Evolutionary conservation across 2,329 filamentous ascomycete genomes (phyloP), one percentile per base, ranked within the genome.

Genomic region (Venturia effusa): DNA sequence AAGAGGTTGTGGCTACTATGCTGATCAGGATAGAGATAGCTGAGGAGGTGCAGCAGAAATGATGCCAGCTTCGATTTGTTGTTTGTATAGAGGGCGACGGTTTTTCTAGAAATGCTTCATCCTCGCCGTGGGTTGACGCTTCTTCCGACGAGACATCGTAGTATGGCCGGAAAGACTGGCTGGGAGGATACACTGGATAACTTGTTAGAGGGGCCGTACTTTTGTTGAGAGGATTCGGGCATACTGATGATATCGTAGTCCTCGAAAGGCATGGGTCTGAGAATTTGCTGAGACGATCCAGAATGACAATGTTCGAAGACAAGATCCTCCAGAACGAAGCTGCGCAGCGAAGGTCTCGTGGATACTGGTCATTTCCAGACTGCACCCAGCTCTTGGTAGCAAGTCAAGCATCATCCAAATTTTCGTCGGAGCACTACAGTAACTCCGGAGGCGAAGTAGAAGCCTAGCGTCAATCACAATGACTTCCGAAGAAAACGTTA

Each of bases 31-130:
- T 43, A 10, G 62, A 60, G 24, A 51, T 32, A 1, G 27, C 11
- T 30, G 62, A 45, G 15, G 57, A 4, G 61, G 6, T 48, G 55
- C 62, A 30, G 30, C 24, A 34, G 27, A 17, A 37, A 15, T 34
- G 32, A 19, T 37, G 59, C 37, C 37, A 60, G 4, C n/a, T 27
- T 40, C 15, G n/a, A 2, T 22, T 27, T 41, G 41, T 19, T 37
- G 59, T 15, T 41, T 6, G 22, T 57, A 1, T 32, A 17, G 19
- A 22, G 13, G 37, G 27, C 3, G 11, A n/a, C 4, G 54, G 7
- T 22, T 64, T 64, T 30, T 64, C 62, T 0, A 64, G 62, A 17
- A 64, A 61, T 32, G 34, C 55, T 13, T 59, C 62, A 3, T 64
- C 62, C 39, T 64, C 62, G 62, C 37, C 62, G 27, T 61, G 54